Evolutionary conservation across 345 rosid species (phyloP).

Genomic region (Ceriops tagal): DNA sequence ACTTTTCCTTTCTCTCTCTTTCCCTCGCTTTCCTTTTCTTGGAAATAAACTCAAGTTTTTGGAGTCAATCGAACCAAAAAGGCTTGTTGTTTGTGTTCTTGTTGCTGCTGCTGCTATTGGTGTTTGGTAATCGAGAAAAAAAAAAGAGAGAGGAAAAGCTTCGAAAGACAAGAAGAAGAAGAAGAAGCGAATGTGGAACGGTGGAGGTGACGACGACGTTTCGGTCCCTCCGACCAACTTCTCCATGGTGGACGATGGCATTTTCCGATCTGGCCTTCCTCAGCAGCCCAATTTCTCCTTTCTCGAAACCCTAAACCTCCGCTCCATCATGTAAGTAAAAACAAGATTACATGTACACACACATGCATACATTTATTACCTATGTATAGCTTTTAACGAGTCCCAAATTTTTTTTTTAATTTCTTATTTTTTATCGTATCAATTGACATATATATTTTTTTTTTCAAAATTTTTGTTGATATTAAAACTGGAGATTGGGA

Average conservation of each 20-base stretch:
- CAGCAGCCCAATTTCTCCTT: conserved; percentile 49
- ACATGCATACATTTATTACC: too few relatives aligned
- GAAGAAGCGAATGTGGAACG: conserved; percentile 26
- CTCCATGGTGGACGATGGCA: conserved; percentile 76
- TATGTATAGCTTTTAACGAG: neutral
- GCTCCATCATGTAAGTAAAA: conserved; percentile 57
- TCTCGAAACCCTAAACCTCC: conserved; percentile 63
- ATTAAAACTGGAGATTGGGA: too few relatives aligned
- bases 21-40: neutral
- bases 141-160: neutral
- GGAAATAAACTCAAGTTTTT: neutral
- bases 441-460: too few relatives aligned
- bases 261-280: conserved; percentile 76
- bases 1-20: neutral
- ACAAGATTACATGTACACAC: neutral
- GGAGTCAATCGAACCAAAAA: neutral
- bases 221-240: conserved; percentile 63
- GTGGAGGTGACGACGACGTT: conserved; percentile 15
- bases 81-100: neutral
- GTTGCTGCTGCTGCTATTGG: too few relatives aligned
- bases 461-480: too few relatives aligned
- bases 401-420: neutral
- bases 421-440: neutral
- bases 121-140: neutral
- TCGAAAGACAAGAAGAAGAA: neutral